Percentiles rank a stretch among this genome's conserved stretches.
Conservation (phyloP, 371 early-diverging fungal species). For the Zychaea mexicana region DNA sequence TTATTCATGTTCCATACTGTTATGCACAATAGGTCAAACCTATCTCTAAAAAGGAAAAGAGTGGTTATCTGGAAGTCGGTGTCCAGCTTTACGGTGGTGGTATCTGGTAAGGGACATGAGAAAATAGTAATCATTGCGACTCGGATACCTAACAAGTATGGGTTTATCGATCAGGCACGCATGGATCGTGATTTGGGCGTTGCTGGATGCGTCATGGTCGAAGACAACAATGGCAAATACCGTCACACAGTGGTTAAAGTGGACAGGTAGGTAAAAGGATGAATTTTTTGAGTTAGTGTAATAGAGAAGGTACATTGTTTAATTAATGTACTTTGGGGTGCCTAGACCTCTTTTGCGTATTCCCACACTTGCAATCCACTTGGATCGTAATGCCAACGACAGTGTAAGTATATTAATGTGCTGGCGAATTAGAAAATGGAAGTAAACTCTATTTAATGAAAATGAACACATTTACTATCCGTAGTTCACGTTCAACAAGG, state of each 20-base stretch:
- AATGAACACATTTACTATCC: no score
- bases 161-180: conserved; percentile 60
- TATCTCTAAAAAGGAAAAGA: conserved; percentile 80
- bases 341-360: conserved; percentile 89
- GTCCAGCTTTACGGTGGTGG: conserved; percentile 94
- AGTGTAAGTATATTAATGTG: not conserved
- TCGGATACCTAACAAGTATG: not conserved
- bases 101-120: conserved; percentile 62
- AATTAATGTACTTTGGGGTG: no score
- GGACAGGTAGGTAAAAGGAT: conserved; percentile 68
- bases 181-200: conserved; percentile 96
- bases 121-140: not conserved
- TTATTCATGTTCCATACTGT: no score
- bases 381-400: conserved; percentile 80
- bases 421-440: no score
- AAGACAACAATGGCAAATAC: conserved; percentile 68
- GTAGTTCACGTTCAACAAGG: conserved; percentile 93
- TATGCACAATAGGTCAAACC: conserved; percentile 77
- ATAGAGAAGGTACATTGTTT: no score
- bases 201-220: conserved; percentile 92
- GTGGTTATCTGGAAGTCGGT: conserved; percentile 88
- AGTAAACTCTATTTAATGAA: no score
- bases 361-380: conserved; percentile 95
- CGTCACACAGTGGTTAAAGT: conserved; percentile 77
- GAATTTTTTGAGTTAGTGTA: no score